These are phyloP conservation scores for Arthrobotrys pseudoclavata DNA, from an alignment of 2,329 filamentous ascomycete genomes.

Conservation along the genomic window DNA sequence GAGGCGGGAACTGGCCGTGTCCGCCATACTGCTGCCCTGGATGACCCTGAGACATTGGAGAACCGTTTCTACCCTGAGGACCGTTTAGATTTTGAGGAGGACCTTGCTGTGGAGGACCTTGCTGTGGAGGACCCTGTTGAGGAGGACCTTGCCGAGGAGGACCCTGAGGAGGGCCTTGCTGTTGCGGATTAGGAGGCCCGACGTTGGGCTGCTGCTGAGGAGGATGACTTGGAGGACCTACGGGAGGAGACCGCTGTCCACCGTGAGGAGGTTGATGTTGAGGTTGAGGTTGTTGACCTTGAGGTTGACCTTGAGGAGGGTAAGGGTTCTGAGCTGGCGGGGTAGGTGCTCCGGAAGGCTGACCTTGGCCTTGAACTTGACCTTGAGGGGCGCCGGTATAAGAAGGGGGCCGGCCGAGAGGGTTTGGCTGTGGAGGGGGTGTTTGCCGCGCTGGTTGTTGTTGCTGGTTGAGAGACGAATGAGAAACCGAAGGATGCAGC, in stretches of 20 bases:
- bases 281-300: constrained; percentile 68
- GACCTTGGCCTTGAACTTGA: not conserved
- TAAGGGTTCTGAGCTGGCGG: constrained; percentile 67
- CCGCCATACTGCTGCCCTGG: constrained; percentile 39
- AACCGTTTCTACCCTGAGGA: constrained; percentile 40
- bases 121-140: constrained; percentile 63
- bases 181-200: constrained; percentile 63
- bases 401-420: constrained; percentile 74
- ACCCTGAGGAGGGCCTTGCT: constrained; percentile 67
- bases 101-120: constrained; percentile 62
- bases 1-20: constrained; percentile 43
- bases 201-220: constrained; percentile 54
- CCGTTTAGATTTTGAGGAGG: constrained; percentile 61
- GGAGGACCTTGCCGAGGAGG: constrained; percentile 66
- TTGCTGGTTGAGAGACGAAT: constrained; percentile 66
- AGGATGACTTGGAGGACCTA: constrained; percentile 65
- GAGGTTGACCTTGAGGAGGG: constrained; percentile 67
- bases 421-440: constrained; percentile 67
- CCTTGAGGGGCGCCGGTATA: constrained; percentile 73
- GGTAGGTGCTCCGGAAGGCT: constrained; percentile 65
- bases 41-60: constrained; percentile 54
- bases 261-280: constrained; percentile 70
- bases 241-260: constrained; percentile 69
- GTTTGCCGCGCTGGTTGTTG: constrained; percentile 67
- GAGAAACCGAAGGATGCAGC: constrained; percentile 52